These are phyloP conservation scores for Ganoderma boninense DNA, from an alignment of 1,284 basidiomycete genomes.

Conservation along the genomic window DNA sequence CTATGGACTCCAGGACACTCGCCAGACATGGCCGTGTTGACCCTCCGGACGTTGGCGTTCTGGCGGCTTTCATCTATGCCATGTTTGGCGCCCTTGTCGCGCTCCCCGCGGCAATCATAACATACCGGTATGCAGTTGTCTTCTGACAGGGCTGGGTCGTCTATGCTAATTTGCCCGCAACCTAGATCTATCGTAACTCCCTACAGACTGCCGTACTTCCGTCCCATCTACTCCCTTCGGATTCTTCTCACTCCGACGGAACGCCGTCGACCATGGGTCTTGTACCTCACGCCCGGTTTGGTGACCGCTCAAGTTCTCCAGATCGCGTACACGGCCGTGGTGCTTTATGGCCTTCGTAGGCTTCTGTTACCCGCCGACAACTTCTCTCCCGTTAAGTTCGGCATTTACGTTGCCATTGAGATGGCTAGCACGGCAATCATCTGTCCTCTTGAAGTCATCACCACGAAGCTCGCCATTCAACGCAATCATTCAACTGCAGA, in stretches of 20 bases:
- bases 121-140: slow-evolving; percentile 66
- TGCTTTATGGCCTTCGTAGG: slow-evolving; percentile 70
- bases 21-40: slow-evolving; percentile 72
- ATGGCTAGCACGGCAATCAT: slow-evolving; percentile 70
- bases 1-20: slow-evolving; percentile 61
- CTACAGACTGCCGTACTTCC: slow-evolving; percentile 77
- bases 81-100: slow-evolving; percentile 77
- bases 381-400: slow-evolving; percentile 54
- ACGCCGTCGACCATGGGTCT: slow-evolving; percentile 78
- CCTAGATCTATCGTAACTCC: slow-evolving; percentile 87
- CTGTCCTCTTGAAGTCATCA: slow-evolving; percentile 85
- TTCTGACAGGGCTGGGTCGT: slow-evolving; percentile 7
- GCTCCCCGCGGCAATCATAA: slow-evolving; percentile 82
- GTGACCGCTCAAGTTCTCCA: slow-evolving; percentile 75
- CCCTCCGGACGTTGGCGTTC: slow-evolving; percentile 72
- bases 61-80: slow-evolving; percentile 71
- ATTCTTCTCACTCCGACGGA: slow-evolving; percentile 86
- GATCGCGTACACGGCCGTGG: slow-evolving; percentile 72
- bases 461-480: slow-evolving; percentile 84
- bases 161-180: background rate
- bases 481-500: slow-evolving; percentile 81
- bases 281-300: slow-evolving; percentile 88
- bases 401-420: slow-evolving; percentile 70
- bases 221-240: slow-evolving; percentile 68
- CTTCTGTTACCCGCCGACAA: slow-evolving; percentile 62